A percentile compares a stretch with the other conserved stretches of the same genome.
phyloP scores from a whole-genome alignment of 2,329 filamentous ascomycete species.

The Ophiocordyceps camponoti-leonardi region DNA sequence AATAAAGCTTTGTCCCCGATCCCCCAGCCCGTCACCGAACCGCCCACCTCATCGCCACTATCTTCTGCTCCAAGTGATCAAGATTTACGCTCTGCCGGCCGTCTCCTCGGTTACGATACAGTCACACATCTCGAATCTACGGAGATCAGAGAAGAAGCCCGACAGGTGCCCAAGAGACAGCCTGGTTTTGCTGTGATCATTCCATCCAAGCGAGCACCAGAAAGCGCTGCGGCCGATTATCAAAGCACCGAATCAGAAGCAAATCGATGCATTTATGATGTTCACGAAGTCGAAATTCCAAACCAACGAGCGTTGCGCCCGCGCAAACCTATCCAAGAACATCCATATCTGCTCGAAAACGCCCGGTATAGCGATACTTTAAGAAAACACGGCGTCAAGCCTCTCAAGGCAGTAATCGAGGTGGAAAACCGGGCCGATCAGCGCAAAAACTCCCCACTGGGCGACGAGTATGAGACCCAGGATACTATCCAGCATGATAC shows the following conservation, averaged over 20 bases:
- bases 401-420: conserved; percentile 24
- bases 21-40: conserved; percentile 1
- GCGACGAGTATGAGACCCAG: conserved; percentile 34
- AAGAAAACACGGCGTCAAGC: conserved; percentile 36
- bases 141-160: not conserved
- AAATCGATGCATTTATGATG: conserved; percentile 3
- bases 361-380: conserved; percentile 34
- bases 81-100: conserved; percentile 6
- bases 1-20: not conserved
- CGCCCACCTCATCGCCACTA: conserved; percentile 15
- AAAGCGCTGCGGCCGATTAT: not conserved
- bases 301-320: conserved; percentile 35
- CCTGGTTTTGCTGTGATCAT: not conserved
- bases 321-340: conserved; percentile 42
- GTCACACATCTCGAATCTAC: not conserved
- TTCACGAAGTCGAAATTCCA: conserved; percentile 12
- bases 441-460: conserved; percentile 24
- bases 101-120: conserved; percentile 1
- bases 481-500: conserved; percentile 11
- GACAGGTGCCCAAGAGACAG: not conserved
- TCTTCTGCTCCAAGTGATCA: conserved; percentile 15
- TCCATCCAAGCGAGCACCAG: not conserved
- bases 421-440: conserved; percentile 13
- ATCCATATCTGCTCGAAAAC: conserved; percentile 39
- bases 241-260: not conserved